phyloP scores from a whole-genome alignment of 192 early-diverging fungal genomes.

The Coemansia erecta region DNA sequence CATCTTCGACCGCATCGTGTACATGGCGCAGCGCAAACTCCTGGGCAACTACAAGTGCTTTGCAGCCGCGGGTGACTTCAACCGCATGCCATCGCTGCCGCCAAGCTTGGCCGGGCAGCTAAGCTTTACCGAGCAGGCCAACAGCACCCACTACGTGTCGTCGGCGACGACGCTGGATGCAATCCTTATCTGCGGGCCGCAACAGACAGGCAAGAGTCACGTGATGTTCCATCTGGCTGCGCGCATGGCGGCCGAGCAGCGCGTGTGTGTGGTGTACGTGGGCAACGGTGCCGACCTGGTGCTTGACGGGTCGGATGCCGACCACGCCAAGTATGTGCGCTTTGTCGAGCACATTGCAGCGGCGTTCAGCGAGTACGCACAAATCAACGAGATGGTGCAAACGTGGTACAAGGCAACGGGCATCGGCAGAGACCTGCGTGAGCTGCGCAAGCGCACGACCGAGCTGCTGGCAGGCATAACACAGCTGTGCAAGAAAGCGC shows the following conservation, averaged over 20 bases:
- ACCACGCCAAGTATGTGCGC: constrained; percentile 11
- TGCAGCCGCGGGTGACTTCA: too few relatives aligned
- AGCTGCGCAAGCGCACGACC: constrained; percentile 12
- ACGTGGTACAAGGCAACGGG: constrained; percentile 19
- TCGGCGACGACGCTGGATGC: constrained; percentile 1
- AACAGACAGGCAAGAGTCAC: constrained; percentile 35
- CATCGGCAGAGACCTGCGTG: constrained; percentile 2
- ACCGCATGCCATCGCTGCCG: too few relatives aligned
- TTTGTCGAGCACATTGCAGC: constrained; percentile 27
- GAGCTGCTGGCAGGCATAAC: constrained; percentile 6
- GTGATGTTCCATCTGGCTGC: constrained; percentile 24
- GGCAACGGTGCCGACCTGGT: constrained; percentile 15
- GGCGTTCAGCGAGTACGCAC: constrained; percentile 8
- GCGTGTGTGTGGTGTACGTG: constrained; percentile 19
- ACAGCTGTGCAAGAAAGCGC: background rate
- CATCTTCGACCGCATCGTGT: too few relatives aligned
- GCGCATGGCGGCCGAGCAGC: constrained; percentile 18
- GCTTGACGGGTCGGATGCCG: background rate
- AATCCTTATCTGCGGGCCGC: constrained; percentile 19
- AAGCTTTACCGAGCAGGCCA: background rate
- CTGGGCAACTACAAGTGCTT: too few relatives aligned
- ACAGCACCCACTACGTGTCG: background rate
- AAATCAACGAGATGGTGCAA: constrained; percentile 4
- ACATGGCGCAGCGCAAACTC: too few relatives aligned
- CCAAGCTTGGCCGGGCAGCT: too few relatives aligned